Base-by-base conservation (phyloP, 345 rosid species). In the Eucalyptus sideroxylon region DNA sequence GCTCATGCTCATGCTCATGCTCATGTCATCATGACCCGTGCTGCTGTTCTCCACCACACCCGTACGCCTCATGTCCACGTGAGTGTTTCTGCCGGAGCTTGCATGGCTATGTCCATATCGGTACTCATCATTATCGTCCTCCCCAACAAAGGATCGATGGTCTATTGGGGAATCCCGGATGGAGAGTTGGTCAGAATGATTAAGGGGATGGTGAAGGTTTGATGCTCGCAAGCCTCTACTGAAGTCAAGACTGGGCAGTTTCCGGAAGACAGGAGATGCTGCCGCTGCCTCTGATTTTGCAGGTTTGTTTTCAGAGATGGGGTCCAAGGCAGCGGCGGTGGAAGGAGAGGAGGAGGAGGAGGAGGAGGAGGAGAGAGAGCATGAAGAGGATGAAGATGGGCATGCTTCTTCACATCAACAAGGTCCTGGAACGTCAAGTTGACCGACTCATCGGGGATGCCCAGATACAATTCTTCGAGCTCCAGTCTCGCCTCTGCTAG, bases 361-460 rank as follows among this genome's bases (percentile, higher is more conserved):
- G 49, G 88, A 37, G 14, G 90, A 60, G 31, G 89, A 23, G 49
- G 72, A 10, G n/a, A n/a, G 13, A 47, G 19, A 21, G 50, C 56
- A 31, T 30, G 86, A 50, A 15, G 86, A 8, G 81, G 89, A 62
- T 9, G 89, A 88, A 15, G 86, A 34, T 88, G 89, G 87, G 27
- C 85, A 17, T 50, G 89, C 42, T 47, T 85, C 87, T 72, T 87
- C 13, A 95, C 89, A 13, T 93, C 85, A 9, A 93, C 95, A 13
- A 95, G 88, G 90, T 95, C 96, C 89, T 93, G 93, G 90, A 95
- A 95, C 30, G 96, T 95, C 77, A 95, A 95, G 88, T 95, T 93
- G 16, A 95, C 96, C 1, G 97, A 95, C 27, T 95, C 97, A 87
- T 95, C 97, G 9, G 96, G 96, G 88, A 95, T 90, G 69, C 97